These are phyloP conservation scores for Daldinia loculata DNA, from an alignment of 495 filamentous ascomycete species.

Conservation along the genomic window DNA sequence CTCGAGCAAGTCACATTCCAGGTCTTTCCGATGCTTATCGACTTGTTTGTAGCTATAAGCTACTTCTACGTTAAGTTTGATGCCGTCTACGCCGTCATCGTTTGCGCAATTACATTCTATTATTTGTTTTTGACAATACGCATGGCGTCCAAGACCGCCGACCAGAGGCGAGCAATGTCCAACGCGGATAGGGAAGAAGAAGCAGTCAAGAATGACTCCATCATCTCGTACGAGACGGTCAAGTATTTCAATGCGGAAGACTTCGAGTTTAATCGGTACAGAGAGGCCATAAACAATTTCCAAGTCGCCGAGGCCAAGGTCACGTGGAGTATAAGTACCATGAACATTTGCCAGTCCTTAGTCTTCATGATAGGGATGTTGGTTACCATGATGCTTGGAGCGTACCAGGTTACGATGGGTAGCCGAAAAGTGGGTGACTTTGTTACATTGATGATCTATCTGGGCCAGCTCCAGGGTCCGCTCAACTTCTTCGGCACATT, in stretches of 20 bases:
- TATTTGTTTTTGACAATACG: slow-evolving; percentile 96
- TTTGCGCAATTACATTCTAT: slow-evolving; percentile 90
- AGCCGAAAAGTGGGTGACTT: slow-evolving; percentile 79
- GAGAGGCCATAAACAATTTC: slow-evolving; percentile 75
- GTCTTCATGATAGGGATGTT: slow-evolving; percentile 93
- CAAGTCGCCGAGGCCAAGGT: slow-evolving; percentile 90
- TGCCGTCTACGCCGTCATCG: slow-evolving; percentile 90
- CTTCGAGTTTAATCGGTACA: slow-evolving; percentile 82
- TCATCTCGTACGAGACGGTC: slow-evolving; percentile 97
- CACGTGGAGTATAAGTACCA: slow-evolving; percentile 82
- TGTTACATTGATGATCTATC: slow-evolving; percentile 83
- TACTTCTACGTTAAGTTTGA: slow-evolving; percentile 86
- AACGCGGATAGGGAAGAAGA: slow-evolving; percentile 94
- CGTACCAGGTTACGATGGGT: slow-evolving; percentile 83
- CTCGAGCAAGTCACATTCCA: slow-evolving; percentile 95
- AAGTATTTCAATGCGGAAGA: slow-evolving; percentile 98
- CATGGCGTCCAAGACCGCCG: slow-evolving; percentile 91
- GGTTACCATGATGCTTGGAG: slow-evolving; percentile 82
- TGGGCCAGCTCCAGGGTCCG: slow-evolving; percentile 89
- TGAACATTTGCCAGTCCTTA: slow-evolving; percentile 93
- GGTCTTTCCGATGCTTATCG: slow-evolving; percentile 92
- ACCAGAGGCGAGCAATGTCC: slow-evolving; percentile 90
- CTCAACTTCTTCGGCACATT: slow-evolving; percentile 99
- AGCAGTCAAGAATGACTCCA: slow-evolving; percentile 97
- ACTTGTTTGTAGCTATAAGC: slow-evolving; percentile 84